Evolutionary conservation across 805 yeast species (phyloP).

Genomic region (Yamadazyma laniorum): DNA sequence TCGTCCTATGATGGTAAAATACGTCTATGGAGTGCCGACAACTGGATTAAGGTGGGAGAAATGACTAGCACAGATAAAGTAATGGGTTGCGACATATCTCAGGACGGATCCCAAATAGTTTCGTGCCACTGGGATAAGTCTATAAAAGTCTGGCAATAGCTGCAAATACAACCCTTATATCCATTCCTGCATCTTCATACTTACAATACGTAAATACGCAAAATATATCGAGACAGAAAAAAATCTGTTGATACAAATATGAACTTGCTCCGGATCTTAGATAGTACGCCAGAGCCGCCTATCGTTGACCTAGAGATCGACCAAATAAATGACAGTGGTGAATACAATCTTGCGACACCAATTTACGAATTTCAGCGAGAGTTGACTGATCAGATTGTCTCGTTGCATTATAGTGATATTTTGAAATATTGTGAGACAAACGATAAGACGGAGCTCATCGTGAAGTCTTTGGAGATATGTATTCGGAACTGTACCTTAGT

Average conservation of each 20-base stretch:
- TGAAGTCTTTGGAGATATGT: constrained; percentile 75
- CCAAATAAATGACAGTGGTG: constrained; percentile 50
- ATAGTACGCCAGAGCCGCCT: constrained; percentile 82
- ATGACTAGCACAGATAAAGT: constrained; percentile 66
- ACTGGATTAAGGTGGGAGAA: constrained; percentile 58
- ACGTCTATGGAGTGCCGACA: constrained; percentile 61
- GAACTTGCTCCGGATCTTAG: constrained; percentile 75
- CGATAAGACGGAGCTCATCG: constrained; percentile 50
- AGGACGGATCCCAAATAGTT: constrained; percentile 43
- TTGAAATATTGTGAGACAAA: constrained; percentile 75
- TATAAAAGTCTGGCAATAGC: constrained; percentile 56
- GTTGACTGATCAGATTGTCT: constrained; percentile 85
- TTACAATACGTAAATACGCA: neutral
- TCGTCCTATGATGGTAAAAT: constrained; percentile 71
- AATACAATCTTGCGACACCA: constrained; percentile 77
- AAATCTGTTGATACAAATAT: constrained; percentile 27
- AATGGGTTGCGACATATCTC: constrained; percentile 61
- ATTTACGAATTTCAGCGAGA: constrained; percentile 85
- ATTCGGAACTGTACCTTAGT: constrained; percentile 74
- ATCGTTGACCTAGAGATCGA: constrained; percentile 56
- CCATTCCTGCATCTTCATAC: too few relatives aligned
- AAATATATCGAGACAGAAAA: neutral
- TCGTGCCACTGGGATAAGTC: constrained; percentile 86
- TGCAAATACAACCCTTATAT: too few relatives aligned
- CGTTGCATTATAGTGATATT: constrained; percentile 88